Conservation (phyloP, 2,329 filamentous ascomycete species). For the Neopestalotiopsis sp. region DNA sequence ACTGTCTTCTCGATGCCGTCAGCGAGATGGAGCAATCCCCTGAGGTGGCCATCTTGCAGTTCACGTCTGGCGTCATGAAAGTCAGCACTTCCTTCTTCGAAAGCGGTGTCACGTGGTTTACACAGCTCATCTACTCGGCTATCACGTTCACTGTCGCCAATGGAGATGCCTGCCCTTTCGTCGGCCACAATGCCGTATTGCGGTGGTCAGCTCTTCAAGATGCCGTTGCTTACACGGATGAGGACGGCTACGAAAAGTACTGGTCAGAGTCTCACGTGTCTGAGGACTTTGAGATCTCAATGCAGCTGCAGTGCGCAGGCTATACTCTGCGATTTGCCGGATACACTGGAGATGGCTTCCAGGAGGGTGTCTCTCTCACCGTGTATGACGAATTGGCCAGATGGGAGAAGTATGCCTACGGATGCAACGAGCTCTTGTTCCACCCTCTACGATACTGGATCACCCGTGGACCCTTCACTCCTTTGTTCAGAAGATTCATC, state of each 20-base stretch:
- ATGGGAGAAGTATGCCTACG: constrained; percentile 88
- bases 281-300: constrained; percentile 83
- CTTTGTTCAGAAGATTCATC: constrained; percentile 76
- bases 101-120: constrained; percentile 70
- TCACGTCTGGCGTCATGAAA: constrained; percentile 79
- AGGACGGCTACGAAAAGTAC: constrained; percentile 77
- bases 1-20: constrained; percentile 79
- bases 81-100: constrained; percentile 77
- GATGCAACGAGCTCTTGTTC: constrained; percentile 83
- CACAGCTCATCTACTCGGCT: constrained; percentile 76
- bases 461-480: constrained; percentile 76
- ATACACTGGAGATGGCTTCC: constrained; percentile 78
- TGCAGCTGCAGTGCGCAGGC: constrained; percentile 73
- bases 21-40: constrained; percentile 83
- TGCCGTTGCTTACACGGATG: constrained; percentile 68
- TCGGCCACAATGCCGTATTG: constrained; percentile 80
- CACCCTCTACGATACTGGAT: constrained; percentile 77
- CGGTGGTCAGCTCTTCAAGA: constrained; percentile 79
- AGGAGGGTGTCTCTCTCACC: constrained; percentile 82
- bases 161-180: constrained; percentile 78
- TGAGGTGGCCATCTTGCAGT: constrained; percentile 80
- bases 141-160: constrained; percentile 80
- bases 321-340: constrained; percentile 76
- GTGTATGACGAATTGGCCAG: constrained; percentile 84
- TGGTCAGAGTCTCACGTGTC: constrained; percentile 83